Evolutionary conservation across 768 basidiomycete species (phyloP), one percentile per base, ranked within the genome.

Genomic region (Lentinula sp.): DNA sequence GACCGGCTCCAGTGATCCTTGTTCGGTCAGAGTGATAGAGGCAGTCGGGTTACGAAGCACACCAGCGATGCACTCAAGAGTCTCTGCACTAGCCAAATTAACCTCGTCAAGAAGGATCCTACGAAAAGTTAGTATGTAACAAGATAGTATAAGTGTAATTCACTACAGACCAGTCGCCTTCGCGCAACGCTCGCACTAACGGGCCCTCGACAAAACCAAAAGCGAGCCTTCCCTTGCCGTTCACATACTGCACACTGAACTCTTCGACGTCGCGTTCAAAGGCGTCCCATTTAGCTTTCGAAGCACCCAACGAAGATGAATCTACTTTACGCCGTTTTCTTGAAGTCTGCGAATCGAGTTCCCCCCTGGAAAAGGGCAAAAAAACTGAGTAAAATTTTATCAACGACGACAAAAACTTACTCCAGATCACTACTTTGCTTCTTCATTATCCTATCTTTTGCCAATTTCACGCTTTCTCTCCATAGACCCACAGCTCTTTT

Each of bases 141-240:
- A 28, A 23, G 23, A 18, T 33, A 55, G 59, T 61, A 52, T 8
- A 58, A 20, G 39, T 32, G 36, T 4, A 15, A 50, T 49, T 28
- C 28, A 28, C 3, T 28, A 76, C 90, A 66, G 67, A 96, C 97
- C 97, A 99, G 70, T 96, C 85, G 5, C 97, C 97, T 50, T 81
- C 81, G 33, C 89, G 82, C 60, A 99, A 73, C 2, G 97, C 97
- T 66, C 88, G 91, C 23, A 97, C 85, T n/a, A 99, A 77, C 12
- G 97, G 95, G 0, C 96, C 97, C 69, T 99, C 97, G 1, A 98
- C 87, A 67, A 98, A 98, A 8, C 87, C 86, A 68, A 98, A 98
- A 0, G 95, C 91, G 68, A 97, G 90, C 70, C 91, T 95, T 32
- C 91, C 87, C 66, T 90, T 88, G 53, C 88, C 89, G 60, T 85